Evolutionary conservation across 768 basidiomycete genomes (phyloP), one percentile per base, ranked within the genome.

Genomic region (Mycena galopus): DNA sequence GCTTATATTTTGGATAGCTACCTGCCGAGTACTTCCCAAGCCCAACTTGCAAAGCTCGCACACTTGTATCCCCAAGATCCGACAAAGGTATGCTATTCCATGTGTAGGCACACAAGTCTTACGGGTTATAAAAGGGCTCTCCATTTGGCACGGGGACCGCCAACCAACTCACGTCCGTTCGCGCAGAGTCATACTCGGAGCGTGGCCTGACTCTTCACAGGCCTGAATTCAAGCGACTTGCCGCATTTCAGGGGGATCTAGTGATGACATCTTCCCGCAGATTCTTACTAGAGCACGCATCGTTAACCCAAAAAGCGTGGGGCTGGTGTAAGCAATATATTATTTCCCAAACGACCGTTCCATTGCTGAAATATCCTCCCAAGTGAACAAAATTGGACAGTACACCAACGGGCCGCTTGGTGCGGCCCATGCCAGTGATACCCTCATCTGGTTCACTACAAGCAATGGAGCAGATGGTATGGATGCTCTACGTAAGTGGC

Each of bases 221-320:
- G 2, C 84, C 84, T 0, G 62, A 86, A 75, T 86, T 74, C 73
- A 86, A 86, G 67, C 82, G 86, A 0, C 62, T 85, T 4, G 80
- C 84, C 1, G 82, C 84, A 1, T 68, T 84, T n/a, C 79, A 79
- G 39, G 85, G 85, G 1, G 86, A 87, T 67, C 50, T 77, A 3
- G 61, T 67, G 16, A 85, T 85, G 71, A 81, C 83, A n/a, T 80
- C 76, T 2, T 79, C 79, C 19, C 80, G 84, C 4, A 77, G 85
- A 21, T 82, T 79, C 68, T 79, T 84, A 66, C 71, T 85, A 23
- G 56, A 80, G n/a, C 63, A 77, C 4, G 78, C 79, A 0, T 78
- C 83, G 0, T 71, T 61, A 21, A 83, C 76, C 9, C 82, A 85
- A 69, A 69, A 77, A 0, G 77, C 76, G 0, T 85, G 80, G 79